phyloP scores from a whole-genome alignment of 108 stramenopile species.

The Nitzschia sp. region DNA sequence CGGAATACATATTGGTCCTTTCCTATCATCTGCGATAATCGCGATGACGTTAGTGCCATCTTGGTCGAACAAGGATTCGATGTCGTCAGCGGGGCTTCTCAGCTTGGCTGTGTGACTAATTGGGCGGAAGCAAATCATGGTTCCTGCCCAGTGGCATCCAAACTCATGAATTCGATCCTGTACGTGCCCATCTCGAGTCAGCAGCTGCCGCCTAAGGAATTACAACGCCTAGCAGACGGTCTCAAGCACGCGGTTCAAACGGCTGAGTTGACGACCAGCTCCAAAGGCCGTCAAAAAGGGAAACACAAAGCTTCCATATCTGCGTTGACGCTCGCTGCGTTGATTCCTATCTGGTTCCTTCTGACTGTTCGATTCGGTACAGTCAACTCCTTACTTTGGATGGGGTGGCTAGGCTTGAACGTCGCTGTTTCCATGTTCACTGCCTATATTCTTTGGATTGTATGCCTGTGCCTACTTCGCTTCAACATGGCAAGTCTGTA shows the following conservation, averaged over 20 bases:
- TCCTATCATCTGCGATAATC: slow-evolving; percentile 41
- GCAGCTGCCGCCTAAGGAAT: slow-evolving; percentile 31
- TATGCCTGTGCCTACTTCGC: slow-evolving; percentile 16
- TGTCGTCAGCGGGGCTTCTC: slow-evolving; percentile 68
- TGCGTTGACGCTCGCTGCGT: not conserved
- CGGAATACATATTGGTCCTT: slow-evolving; percentile 39
- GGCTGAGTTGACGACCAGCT: not conserved
- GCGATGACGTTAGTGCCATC: slow-evolving; percentile 34
- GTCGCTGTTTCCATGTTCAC: not conserved
- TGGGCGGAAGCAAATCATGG: slow-evolving; percentile 3
- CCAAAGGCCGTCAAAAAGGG: not conserved
- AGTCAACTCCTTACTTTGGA: not conserved
- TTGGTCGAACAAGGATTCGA: slow-evolving; percentile 56
- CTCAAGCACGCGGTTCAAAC: not conserved
- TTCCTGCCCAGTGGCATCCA: slow-evolving; percentile 34
- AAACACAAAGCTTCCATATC: not conserved
- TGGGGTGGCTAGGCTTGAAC: not conserved
- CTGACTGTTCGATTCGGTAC: not conserved
- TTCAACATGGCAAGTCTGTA: slow-evolving; percentile 21
- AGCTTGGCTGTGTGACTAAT: slow-evolving; percentile 53
- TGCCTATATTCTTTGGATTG: not conserved
- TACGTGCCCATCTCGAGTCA: slow-evolving; percentile 73
- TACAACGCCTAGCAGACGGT: slow-evolving; percentile 27
- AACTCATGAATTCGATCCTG: slow-evolving; percentile 57
- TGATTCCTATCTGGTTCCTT: not conserved